Conservation (phyloP, 2,329 filamentous ascomycete species). For the Botrytis aclada region DNA sequence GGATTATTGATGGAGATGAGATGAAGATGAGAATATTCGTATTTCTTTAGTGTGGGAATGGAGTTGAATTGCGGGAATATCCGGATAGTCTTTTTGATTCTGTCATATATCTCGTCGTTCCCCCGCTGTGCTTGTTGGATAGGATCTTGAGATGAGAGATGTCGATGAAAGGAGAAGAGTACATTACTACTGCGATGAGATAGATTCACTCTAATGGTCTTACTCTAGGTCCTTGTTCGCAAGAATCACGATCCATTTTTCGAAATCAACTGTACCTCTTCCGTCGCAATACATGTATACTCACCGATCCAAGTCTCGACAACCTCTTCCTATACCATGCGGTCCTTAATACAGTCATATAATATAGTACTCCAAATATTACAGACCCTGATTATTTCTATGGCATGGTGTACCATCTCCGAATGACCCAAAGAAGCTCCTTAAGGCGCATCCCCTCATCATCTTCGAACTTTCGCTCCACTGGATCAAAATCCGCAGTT, state of each 20-base stretch:
- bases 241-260: no score
- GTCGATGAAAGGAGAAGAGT: no score
- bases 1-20: fast-evolving
- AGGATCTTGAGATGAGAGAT: neutral
- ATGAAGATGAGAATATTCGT: neutral
- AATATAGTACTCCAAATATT: neutral
- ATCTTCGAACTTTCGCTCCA: neutral
- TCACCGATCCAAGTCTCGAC: neutral
- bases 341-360: neutral
- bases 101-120: neutral
- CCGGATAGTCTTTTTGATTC: neutral
- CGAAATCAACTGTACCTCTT: neutral
- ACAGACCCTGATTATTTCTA: neutral
- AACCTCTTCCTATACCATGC: no score
- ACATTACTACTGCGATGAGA: neutral
- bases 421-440: neutral
- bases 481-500: neutral
- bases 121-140: neutral
- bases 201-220: neutral
- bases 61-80: no score
- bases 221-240: neutral
- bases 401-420: neutral
- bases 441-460: neutral
- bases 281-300: neutral
- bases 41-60: fast-evolving